Evolutionary conservation across 2,329 filamentous ascomycete species (phyloP), one percentile per base, ranked within the genome.

Genomic region (Lizonia empirigonia): DNA sequence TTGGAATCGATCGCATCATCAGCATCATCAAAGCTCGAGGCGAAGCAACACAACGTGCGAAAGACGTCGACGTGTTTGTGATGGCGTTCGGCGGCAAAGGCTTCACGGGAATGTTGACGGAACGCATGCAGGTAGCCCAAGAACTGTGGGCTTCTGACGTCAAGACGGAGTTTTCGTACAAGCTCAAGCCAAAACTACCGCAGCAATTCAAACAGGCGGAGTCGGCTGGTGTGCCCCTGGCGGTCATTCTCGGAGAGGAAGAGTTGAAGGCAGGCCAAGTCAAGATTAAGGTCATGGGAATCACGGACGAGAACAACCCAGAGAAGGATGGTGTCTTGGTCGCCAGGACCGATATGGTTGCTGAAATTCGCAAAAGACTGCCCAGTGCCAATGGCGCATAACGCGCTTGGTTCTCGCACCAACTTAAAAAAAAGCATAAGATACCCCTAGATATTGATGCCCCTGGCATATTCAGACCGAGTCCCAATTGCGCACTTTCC

Each of bases 1-100:
- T 97, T 69, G 93, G 93, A 47, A 90, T 97, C 39, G 93, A 97
- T 74, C 87, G 93, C 63, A 97, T 97, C 68, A 96, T 96, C 77
- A 91, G 89, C 63, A 92, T 97, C 68, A 90, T 88, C 59, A 92
- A 96, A 74, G 87, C 90, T 10, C 82, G 86, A 39, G 81, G 90
- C 71, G 85, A 84, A 55, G 83, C 82, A 50, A 82, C 77, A 46
- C 74, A 80, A 16, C 80, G 89, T 57, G 80, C 81, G 58, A 91
- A 87, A 67, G 89, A 94, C 63, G 87, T 92, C 2, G 92, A 97
- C 68, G 91, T 92, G 36, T 97, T 86, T 74, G 88, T 97, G 67
- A 97, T 97, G 91, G 91, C 91, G 0, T 91, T 97, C 68, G 92
- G 91, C 66, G 89, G 90, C 44, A 93, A 92, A 75, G 89, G 86